A percentile compares a stretch with the other conserved stretches of the same genome.
phyloP scores from a whole-genome alignment of 495 filamentous ascomycete species.

The Neurospora cerealis region DNA sequence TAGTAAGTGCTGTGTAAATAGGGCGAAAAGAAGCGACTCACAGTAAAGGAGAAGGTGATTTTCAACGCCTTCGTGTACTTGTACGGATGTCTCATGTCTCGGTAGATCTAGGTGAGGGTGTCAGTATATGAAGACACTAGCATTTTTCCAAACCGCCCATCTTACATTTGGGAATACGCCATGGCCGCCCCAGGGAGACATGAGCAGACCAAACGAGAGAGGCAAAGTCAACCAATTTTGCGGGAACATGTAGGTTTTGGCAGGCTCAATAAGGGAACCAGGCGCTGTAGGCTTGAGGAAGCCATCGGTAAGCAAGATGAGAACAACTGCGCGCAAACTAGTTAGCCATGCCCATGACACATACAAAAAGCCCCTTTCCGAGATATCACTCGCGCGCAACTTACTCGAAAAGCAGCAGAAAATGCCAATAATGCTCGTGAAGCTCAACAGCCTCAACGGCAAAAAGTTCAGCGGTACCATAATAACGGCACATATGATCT shows the following conservation, averaged over 20 bases:
- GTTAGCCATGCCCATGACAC: conserved; percentile 2
- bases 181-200: conserved; percentile 96
- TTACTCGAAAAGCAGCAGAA: conserved; percentile 76
- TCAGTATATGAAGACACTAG: background rate
- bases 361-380: background rate
- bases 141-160: background rate
- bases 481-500: conserved; percentile 72
- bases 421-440: conserved; percentile 86
- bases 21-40: conserved; percentile 29
- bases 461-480: conserved; percentile 78
- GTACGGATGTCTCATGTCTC: conserved; percentile 91
- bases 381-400: conserved; percentile 18
- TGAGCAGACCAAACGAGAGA: conserved; percentile 87
- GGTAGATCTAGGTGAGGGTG: conserved; percentile 56
- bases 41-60: conserved; percentile 83
- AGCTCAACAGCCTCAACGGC: conserved; percentile 73
- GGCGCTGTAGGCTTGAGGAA: conserved; percentile 69
- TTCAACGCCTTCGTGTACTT: conserved; percentile 71
- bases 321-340: conserved; percentile 48
- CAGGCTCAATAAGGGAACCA: conserved; percentile 79
- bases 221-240: conserved; percentile 81
- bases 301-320: conserved; percentile 75
- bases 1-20: background rate
- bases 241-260: conserved; percentile 68
- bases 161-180: conserved; percentile 77